Base-by-base conservation (phyloP, 352 stramenopile genomes). In the Globisporangium nagaii region DNA sequence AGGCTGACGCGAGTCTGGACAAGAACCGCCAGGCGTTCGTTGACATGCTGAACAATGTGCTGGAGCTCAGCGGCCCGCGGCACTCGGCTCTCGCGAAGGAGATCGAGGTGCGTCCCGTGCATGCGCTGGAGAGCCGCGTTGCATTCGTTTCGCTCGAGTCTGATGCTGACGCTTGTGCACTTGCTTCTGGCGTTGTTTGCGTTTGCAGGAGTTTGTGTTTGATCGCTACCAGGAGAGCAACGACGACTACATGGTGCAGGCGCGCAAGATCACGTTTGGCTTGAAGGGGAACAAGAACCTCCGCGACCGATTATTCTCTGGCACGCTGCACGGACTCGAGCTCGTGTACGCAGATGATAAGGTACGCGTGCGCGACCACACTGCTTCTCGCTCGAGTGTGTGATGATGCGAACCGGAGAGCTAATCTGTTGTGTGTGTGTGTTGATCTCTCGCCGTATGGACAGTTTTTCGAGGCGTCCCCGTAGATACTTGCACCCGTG, bases 171-270 rank as follows among this genome's bases (percentile, higher is more conserved):
- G 20, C 11, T 2, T 32, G 15, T 5, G 34, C 17, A 19, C 12
- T 22, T n/a, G n/a, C 6, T 50, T 12, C 12, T 9, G 31, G 31
- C 22, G 25, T 56, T 40, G 39, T 49, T 19, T 32, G 5, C 47
- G 30, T 27, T 27, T 58, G 12, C 31, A 91, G 80, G 65, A 68
- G 12, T 66, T 77, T 46, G 70, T 93, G 32, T 91, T 86, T 60
- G 84, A 91, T 51, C 80, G 84, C 11, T 91, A 88, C 62, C 89
- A 85, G 48, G 75, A 93, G 37, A 90, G 66, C 60, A 83, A 76
- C 41, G 77, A 78, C 12, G 79, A 91, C 47, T 93, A 93, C 69
- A 73, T 73, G 42, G 63, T 67, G 40, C 84, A 88, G 62, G 75
- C 84, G 28, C 80, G 84, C 12, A 79, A 81, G 52, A 81, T 93